Evolutionary conservation across 2,329 filamentous ascomycete species (phyloP).

Genomic region (Exserohilum turcica): DNA sequence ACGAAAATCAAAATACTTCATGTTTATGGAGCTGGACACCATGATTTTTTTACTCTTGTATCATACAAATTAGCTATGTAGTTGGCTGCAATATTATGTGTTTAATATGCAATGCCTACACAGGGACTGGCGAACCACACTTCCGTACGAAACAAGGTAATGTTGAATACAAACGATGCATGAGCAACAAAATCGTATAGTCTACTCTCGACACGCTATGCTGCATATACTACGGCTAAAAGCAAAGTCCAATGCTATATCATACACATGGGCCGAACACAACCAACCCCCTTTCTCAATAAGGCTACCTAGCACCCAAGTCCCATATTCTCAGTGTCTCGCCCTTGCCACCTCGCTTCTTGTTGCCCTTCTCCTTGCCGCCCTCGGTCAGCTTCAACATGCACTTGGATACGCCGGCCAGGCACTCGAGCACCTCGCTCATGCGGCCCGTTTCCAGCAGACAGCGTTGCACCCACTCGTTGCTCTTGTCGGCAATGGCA

Average conservation of each 20-base stretch:
- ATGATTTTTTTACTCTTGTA: not conserved
- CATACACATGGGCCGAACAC: not conserved
- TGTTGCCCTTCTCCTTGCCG: slow-evolving; percentile 47
- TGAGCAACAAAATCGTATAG: not conserved
- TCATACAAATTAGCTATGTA: not conserved
- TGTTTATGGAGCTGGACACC: not conserved
- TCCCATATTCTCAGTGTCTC: slow-evolving; percentile 54
- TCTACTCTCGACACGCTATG: not conserved
- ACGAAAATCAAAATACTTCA: not conserved
- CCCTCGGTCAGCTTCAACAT: slow-evolving; percentile 60
- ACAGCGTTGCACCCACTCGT: slow-evolving; percentile 42
- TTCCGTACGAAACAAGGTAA: not conserved
- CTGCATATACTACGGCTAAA: not conserved
- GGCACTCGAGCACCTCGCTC: slow-evolving; percentile 57
- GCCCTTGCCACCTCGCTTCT: slow-evolving; percentile 50
- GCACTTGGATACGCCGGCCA: slow-evolving; percentile 78
- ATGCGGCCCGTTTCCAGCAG: slow-evolving; percentile 51
- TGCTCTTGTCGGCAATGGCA: slow-evolving; percentile 62
- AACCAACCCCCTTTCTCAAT: not conserved
- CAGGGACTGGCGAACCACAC: too few relatives aligned
- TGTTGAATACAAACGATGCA: not conserved
- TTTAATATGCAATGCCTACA: not conserved
- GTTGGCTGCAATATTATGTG: not conserved
- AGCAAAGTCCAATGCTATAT: not conserved
- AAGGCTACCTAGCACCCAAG: slow-evolving; percentile 26